Evolutionary conservation across 306 rosid genomes (phyloP).

Genomic region (Pterocarpus santalinus): DNA sequence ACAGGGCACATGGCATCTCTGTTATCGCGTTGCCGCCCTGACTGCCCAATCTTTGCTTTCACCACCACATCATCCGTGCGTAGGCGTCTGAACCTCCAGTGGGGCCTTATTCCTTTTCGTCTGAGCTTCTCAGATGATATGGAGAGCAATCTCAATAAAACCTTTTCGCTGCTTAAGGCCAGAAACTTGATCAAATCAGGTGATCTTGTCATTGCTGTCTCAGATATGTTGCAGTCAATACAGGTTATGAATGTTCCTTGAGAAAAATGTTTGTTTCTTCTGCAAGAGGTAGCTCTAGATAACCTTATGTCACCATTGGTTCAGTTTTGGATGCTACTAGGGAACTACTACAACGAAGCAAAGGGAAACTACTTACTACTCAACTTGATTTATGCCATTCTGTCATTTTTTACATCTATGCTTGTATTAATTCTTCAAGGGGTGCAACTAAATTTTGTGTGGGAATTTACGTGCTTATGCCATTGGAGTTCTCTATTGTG

Average conservation of each 20-base stretch:
- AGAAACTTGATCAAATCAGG: conserved; percentile 96
- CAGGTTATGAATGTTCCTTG: conserved; percentile 97
- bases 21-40: conserved; percentile 95
- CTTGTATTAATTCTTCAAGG: neutral
- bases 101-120: conserved; percentile 99
- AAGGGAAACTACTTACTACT: conserved; percentile 1
- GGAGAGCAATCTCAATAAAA: conserved; percentile 94
- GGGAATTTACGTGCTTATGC: conserved; percentile 23
- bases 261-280: conserved; percentile 43
- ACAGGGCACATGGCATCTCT: conserved; percentile 85
- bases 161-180: conserved; percentile 93
- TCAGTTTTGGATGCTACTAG: conserved; percentile 22
- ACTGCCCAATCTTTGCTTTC: conserved; percentile 97
- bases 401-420: conserved; percentile 20
- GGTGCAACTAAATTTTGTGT: conserved; percentile 39
- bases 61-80: conserved; percentile 82
- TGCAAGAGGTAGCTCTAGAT: conserved; percentile 35
- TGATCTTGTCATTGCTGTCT: conserved; percentile 97
- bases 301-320: conserved; percentile 7
- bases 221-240: conserved; percentile 93
- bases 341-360: conserved; percentile 39
- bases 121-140: conserved; percentile 92
- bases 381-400: conserved; percentile 27
- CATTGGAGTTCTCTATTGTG: conserved; percentile 28
- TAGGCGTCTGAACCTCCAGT: conserved; percentile 92